Base-by-base conservation (phyloP, 805 yeast genomes). In the Citeromyces matritensis region DNA sequence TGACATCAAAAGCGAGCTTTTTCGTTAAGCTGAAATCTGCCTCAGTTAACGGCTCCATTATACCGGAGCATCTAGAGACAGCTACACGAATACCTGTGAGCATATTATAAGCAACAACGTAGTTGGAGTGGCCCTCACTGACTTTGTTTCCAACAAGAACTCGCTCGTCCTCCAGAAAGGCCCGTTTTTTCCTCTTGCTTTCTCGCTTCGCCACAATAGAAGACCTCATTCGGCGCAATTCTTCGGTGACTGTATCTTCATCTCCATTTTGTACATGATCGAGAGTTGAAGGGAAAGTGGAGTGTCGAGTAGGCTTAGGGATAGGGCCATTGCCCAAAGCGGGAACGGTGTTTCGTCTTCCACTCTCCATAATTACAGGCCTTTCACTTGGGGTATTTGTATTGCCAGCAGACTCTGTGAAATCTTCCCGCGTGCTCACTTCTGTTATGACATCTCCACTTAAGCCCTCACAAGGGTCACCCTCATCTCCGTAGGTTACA, bases 51-150 rank as follows among this genome's bases (percentile, higher is more conserved):
- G 78, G 76, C 33, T 78, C 69, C 69, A 83, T 80, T 8, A 78
- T 64, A 24, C 94, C 93, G 0, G 95, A 82, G 44, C 94, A 79
- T 35, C 95, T 62, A 3, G 95, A 83, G 0, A 91, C 97, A 0
- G 96, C 86, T 6, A 85, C 94, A 35, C 98, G 66, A 30, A 91
- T 91, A 2, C 99, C 98, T 0, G 97, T 86, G 35, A 93, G 65
- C 96, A 91, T 88, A 51, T 88, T 85, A 53, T 91, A 93, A 1
- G 96, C 98, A 63, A 88, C 74, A 17, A 85, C 82, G 45, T 78
- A 91, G 51, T 86, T 91, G 31, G 73, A 84, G 48, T 91, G 97
- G 27, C 95, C 96, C 53, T 91, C 97, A 39, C 78, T 69, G 26
- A 84, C 86, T 42, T 76, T 76, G 39, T 81, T 79, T 3, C 94